A percentile compares a stretch with the other conserved stretches of the same genome.
Evolutionary conservation across 1,139 yeast species (phyloP).

Genomic region (Geotrichum histeridarum): DNA sequence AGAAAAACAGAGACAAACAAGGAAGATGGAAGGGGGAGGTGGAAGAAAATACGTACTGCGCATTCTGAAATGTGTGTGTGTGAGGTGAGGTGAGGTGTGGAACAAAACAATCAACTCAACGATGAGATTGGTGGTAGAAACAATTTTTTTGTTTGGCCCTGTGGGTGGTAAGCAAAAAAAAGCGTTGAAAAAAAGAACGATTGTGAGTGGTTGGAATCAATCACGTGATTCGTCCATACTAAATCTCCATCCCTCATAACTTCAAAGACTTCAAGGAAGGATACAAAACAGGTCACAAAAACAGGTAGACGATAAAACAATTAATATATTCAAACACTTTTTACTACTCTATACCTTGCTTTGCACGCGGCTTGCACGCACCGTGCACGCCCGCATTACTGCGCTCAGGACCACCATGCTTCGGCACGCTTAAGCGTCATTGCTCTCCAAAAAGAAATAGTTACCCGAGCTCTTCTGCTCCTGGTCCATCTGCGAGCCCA

Average conservation of each 20-base stretch:
- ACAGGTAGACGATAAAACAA: constrained; percentile 1
- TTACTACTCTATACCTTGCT: too few species aligned
- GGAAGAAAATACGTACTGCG: neutral
- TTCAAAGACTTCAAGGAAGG: neutral
- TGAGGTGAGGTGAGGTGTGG: too few species aligned
- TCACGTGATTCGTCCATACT: too few species aligned
- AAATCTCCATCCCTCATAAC: too few species aligned
- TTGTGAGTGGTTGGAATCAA: too few species aligned
- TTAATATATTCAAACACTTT: neutral
- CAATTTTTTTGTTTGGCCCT: neutral
- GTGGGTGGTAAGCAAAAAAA: too few species aligned
- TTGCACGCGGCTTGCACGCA: too few species aligned
- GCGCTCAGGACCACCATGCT: too few species aligned
- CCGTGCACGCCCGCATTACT: too few species aligned
- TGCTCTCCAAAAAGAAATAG: constrained; percentile 86
- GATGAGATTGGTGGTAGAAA: neutral
- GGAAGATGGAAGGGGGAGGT: neutral
- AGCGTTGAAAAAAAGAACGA: too few species aligned
- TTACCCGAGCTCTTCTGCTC: constrained; percentile 90
- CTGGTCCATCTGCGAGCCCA: constrained; percentile 97
- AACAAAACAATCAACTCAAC: too few species aligned
- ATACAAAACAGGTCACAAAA: neutral
- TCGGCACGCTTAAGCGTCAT: constrained; percentile 31
- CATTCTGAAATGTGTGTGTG: neutral
- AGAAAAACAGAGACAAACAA: neutral